Evolutionary conservation across 2,329 filamentous ascomycete genomes (phyloP).

Genomic region (Rugonectria rugulosa): DNA sequence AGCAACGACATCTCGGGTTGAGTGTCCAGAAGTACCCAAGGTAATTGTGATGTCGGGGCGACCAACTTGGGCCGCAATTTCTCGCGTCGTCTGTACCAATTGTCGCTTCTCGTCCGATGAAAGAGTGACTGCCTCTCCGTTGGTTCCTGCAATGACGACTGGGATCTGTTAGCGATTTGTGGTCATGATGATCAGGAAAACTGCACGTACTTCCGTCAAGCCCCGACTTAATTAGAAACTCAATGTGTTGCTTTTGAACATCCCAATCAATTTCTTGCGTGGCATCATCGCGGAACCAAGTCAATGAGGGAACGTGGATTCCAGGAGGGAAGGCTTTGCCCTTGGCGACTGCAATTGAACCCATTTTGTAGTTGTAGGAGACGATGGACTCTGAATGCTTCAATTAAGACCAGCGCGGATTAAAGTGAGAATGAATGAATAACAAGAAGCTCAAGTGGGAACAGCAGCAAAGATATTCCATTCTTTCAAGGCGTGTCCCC

Average conservation of each 20-base stretch:
- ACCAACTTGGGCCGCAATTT: slow-evolving; percentile 63
- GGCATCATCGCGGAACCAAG: slow-evolving; percentile 58
- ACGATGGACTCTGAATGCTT: too few relatives aligned
- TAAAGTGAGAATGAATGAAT: slow-evolving; percentile 2
- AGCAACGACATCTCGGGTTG: slow-evolving; percentile 70
- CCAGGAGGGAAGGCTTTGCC: slow-evolving; percentile 53
- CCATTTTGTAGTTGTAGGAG: too few relatives aligned
- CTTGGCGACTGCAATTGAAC: slow-evolving; percentile 38
- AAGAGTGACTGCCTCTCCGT: slow-evolving; percentile 77
- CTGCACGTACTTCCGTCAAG: slow-evolving; percentile 54
- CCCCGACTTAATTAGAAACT: slow-evolving; percentile 61
- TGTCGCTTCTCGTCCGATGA: slow-evolving; percentile 68
- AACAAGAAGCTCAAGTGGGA: slow-evolving; percentile 17
- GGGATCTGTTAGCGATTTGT: slow-evolving; percentile 22
- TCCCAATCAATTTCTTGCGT: slow-evolving; percentile 64
- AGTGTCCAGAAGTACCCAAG: slow-evolving; percentile 71
- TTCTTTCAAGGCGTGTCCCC: slow-evolving; percentile 14
- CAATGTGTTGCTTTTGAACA: slow-evolving; percentile 59
- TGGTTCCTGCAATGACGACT: slow-evolving; percentile 75
- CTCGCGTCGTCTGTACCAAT: slow-evolving; percentile 68
- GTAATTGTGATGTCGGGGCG: slow-evolving; percentile 68
- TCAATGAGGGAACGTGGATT: slow-evolving; percentile 64
- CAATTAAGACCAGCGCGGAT: not conserved
- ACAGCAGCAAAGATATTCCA: slow-evolving; percentile 18
- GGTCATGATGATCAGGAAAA: accelerated